These are phyloP conservation scores for Lepidium aucheri DNA, from an alignment of 345 rosid species.

Conservation along the genomic window DNA sequence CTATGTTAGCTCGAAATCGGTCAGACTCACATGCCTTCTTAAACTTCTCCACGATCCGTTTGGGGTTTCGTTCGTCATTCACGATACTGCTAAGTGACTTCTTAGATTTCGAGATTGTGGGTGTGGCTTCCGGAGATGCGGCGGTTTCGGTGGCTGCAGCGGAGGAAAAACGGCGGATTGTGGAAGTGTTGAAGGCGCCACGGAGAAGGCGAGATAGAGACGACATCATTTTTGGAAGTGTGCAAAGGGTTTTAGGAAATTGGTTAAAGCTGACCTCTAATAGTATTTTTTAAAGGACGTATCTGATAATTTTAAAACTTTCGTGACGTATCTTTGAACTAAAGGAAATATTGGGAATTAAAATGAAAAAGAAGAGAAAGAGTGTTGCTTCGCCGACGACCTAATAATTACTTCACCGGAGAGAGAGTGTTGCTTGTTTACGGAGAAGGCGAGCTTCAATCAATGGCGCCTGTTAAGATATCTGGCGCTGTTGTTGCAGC, in stretches of 20 bases:
- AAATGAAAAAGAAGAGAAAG: neutral
- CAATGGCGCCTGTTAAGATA: constrained; percentile 48
- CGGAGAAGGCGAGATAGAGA: constrained; percentile 31
- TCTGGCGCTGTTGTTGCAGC: constrained; percentile 38
- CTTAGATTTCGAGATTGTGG: constrained; percentile 7
- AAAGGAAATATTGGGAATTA: neutral
- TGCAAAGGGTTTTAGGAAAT: neutral
- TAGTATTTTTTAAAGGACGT: neutral
- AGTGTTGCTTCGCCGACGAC: neutral
- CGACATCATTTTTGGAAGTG: constrained; percentile 28
- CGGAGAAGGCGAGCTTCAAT: neutral
- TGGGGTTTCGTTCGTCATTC: constrained; percentile 45
- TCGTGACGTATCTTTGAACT: neutral
- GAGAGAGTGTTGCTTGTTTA: neutral
- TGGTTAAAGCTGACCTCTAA: neutral
- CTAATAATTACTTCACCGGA: constrained; percentile 5
- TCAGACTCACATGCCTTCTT: constrained; percentile 44
- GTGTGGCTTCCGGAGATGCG: neutral
- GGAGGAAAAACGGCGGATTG: constrained; percentile 25
- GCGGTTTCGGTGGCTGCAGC: neutral
- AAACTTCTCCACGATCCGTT: constrained; percentile 53
- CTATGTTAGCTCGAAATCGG: constrained; percentile 45
- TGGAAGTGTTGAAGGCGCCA: constrained; percentile 20
- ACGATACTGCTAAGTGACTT: constrained; percentile 19
- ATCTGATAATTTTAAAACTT: neutral